Percentiles rank a stretch among this genome's conserved stretches.
These are phyloP conservation scores for Trichaptum fuscoviolaceum DNA, from an alignment of 768 basidiomycete species.

Conservation along the genomic window DNA sequence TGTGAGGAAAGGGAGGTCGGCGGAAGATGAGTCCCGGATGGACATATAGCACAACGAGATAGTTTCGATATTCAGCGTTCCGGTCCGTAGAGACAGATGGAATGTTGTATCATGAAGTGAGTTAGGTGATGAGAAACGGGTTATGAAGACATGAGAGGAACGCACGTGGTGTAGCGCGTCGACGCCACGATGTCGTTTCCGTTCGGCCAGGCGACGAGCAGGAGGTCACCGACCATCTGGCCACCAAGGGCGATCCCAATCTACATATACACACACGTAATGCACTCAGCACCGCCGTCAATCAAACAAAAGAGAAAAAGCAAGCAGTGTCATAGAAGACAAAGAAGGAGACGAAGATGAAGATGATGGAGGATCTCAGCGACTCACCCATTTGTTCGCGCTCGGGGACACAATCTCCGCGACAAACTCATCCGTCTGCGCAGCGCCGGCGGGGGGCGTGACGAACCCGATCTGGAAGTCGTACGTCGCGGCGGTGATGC, in stretches of 20 bases:
- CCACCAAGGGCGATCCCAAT: conserved; percentile 46
- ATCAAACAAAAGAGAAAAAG: neutral
- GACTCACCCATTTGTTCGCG: conserved; percentile 41
- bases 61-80: neutral
- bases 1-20: neutral
- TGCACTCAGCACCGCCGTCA: too few relatives aligned
- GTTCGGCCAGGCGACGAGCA: conserved; percentile 60
- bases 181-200: conserved; percentile 47
- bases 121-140: neutral
- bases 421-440: conserved; percentile 49
- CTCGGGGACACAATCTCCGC: conserved; percentile 57
- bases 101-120: neutral
- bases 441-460: conserved; percentile 42
- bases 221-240: conserved; percentile 49
- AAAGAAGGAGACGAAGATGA: too few relatives aligned
- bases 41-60: too few relatives aligned
- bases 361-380: too few relatives aligned
- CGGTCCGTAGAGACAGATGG: neutral
- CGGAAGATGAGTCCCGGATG: neutral
- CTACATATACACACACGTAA: neutral
- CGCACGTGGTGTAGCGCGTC: conserved; percentile 46
- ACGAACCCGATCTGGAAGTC: conserved; percentile 39
- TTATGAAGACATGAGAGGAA: neutral
- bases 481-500: conserved; percentile 27
- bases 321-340: neutral